Percentiles rank a stretch among this genome's conserved stretches.
These are phyloP conservation scores for Cordyceps farinosa DNA, from an alignment of 2,329 filamentous ascomycete genomes.

Conservation along the genomic window DNA sequence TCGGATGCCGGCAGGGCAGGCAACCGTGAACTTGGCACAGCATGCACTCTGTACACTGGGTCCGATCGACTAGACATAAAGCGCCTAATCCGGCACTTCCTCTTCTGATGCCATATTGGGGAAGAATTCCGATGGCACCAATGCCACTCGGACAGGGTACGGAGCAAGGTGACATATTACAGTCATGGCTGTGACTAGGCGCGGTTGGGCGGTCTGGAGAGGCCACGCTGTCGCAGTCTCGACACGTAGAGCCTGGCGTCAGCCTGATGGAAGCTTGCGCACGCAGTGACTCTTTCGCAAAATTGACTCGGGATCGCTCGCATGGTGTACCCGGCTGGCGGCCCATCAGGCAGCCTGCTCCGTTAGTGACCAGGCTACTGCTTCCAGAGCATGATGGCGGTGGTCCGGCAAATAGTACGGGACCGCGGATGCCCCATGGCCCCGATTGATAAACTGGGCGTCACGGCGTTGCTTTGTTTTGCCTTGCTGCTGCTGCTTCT, in stretches of 20 bases:
- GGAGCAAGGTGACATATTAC: not conserved
- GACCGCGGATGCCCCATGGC: not conserved
- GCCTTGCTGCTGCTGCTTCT: not conserved
- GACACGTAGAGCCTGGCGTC: constrained; percentile 17
- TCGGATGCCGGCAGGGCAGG: constrained; percentile 13
- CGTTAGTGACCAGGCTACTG: constrained; percentile 6
- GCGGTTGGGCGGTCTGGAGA: not conserved
- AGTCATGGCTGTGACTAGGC: not conserved
- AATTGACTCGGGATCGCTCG: constrained; percentile 14
- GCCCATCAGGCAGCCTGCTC: constrained; percentile 5
- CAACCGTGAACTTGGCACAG: not conserved
- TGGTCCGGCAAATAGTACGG: not conserved
- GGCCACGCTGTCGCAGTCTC: not conserved
- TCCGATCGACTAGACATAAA: not conserved
- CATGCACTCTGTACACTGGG: not conserved
- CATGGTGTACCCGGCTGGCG: constrained; percentile 15
- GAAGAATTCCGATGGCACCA: not conserved
- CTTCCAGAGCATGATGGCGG: constrained; percentile 3
- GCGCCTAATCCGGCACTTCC: constrained; percentile 1
- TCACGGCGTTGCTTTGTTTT: not conserved
- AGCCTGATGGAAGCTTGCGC: constrained; percentile 9
- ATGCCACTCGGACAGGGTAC: not conserved
- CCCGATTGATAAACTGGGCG: not conserved
- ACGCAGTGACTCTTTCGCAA: constrained; percentile 11
- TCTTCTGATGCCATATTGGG: not conserved